Conservation (phyloP, 1,284 basidiomycete species). For the Agroathelia rolfsii region DNA sequence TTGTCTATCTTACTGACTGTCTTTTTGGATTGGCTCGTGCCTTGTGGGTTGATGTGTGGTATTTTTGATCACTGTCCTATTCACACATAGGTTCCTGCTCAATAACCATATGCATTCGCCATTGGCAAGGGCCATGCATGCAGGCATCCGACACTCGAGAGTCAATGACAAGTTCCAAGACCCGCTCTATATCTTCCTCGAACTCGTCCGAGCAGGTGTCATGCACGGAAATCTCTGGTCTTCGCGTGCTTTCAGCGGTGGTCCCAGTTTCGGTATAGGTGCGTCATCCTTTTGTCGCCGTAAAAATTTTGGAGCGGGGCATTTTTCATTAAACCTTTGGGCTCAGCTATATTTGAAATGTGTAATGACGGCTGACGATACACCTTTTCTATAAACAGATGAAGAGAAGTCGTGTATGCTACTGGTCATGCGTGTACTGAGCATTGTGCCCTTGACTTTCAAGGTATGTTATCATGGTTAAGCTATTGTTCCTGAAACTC, state of each 20-base stretch:
- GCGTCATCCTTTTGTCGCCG: constrained; percentile 20
- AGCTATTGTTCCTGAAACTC: constrained; percentile 5
- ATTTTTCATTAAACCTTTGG: constrained; percentile 6
- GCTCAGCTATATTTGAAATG: constrained; percentile 12
- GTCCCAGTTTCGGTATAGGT: constrained; percentile 90
- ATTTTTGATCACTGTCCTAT: constrained; percentile 12
- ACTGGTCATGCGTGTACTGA: constrained; percentile 92
- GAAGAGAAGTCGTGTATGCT: constrained; percentile 89
- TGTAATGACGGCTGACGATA: constrained; percentile 11
- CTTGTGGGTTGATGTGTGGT: constrained; percentile 9
- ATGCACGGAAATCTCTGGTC: constrained; percentile 93
- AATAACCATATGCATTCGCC: constrained; percentile 86
- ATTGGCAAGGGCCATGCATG: constrained; percentile 84
- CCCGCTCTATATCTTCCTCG: constrained; percentile 85
- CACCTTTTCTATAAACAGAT: constrained; percentile 35
- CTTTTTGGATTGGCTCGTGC: constrained; percentile 9
- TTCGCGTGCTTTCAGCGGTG: constrained; percentile 82
- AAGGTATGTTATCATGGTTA: constrained; percentile 47
- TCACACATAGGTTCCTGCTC: constrained; percentile 60
- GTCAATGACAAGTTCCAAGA: constrained; percentile 99
- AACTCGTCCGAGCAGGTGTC: constrained; percentile 88
- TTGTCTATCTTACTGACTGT: constrained; percentile 8
- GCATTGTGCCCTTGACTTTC: constrained; percentile 88
- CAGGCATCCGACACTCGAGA: constrained; percentile 65
- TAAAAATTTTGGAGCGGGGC: constrained; percentile 10